A percentile compares a stretch with the other conserved stretches of the same genome.
Conservation (phyloP, 179 eudicot species). For the Drosera spatulata region DNA sequence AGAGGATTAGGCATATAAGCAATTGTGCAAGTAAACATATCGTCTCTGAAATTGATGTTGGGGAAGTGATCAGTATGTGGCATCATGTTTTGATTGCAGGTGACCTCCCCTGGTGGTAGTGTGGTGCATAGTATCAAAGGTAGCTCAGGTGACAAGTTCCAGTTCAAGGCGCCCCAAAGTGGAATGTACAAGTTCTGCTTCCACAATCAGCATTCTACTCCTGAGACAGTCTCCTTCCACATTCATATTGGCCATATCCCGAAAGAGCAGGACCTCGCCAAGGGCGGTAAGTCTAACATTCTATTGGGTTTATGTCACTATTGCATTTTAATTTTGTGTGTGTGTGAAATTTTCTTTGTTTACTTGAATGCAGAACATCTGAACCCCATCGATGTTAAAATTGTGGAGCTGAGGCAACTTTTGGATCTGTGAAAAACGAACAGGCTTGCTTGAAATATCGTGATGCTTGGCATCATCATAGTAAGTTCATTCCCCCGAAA, state of each 20-base stretch:
- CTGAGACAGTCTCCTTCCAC: conserved; percentile 82
- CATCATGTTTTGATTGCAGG: conserved; percentile 36
- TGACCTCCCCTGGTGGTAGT: conserved; percentile 49
- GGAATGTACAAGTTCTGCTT: conserved; percentile 95
- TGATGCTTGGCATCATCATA: conserved; percentile 76
- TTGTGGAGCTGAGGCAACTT: conserved; percentile 83
- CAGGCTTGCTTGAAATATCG: conserved; percentile 82
- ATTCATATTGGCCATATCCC: conserved; percentile 96
- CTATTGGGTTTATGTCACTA: too few species aligned
- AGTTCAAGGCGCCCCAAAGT: conserved; percentile 73
- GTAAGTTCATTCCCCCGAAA: conserved; percentile 35
- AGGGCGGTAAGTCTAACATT: conserved; percentile 87
- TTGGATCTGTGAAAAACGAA: conserved; percentile 73
- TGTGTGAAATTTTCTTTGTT: not conserved
- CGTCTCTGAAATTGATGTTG: too few species aligned
- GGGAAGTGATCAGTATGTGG: conserved; percentile 1
- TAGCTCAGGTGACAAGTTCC: conserved; percentile 82
- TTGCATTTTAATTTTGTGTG: too few species aligned
- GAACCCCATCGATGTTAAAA: conserved; percentile 80
- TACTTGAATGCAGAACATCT: conserved; percentile 56
- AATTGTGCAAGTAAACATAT: too few species aligned
- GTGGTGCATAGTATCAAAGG: conserved; percentile 58
- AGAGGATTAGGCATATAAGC: too few species aligned
- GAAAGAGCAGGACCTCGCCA: conserved; percentile 75
- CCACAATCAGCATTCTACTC: conserved; percentile 62